phyloP scores from a whole-genome alignment of 108 stramenopile genomes.

The Discostella pseudostelligera region DNA sequence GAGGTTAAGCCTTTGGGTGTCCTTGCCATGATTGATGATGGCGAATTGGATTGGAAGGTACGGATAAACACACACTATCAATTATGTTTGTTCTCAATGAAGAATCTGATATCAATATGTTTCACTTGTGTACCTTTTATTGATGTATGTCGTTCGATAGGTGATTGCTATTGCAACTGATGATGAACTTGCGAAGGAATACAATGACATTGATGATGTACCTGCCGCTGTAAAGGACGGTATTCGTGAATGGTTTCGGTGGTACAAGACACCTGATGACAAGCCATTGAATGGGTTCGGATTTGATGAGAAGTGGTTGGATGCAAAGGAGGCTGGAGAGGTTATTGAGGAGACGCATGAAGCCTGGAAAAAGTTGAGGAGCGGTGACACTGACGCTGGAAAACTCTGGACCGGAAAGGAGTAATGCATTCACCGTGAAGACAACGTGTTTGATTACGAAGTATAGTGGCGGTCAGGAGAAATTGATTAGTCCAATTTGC shows the following conservation, averaged over 20 bases:
- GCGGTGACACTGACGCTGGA: conserved; percentile 79
- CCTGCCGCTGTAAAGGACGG: conserved; percentile 91
- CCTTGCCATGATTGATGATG: conserved; percentile 99
- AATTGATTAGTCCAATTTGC: background rate
- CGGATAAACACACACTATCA: too few relatives aligned
- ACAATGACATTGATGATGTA: conserved; percentile 97
- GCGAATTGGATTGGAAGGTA: conserved; percentile 99
- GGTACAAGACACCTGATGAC: conserved; percentile 99
- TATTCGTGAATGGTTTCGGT: conserved; percentile 98
- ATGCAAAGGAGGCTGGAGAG: conserved; percentile 76
- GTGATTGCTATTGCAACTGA: conserved; percentile 85
- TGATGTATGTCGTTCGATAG: background rate
- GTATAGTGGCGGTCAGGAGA: background rate
- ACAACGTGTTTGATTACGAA: too few relatives aligned
- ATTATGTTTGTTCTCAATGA: too few relatives aligned
- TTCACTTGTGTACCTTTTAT: too few relatives aligned
- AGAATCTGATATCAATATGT: too few relatives aligned
- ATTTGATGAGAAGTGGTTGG: conserved; percentile 95
- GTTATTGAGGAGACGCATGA: conserved; percentile 98
- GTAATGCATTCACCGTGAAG: background rate
- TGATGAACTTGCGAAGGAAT: conserved; percentile 93
- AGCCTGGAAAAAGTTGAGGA: conserved; percentile 92
- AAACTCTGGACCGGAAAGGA: conserved; percentile 74
- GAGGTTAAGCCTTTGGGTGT: conserved; percentile 96
- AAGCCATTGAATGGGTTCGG: conserved; percentile 99